Base-by-base conservation (phyloP, 2,329 filamentous ascomycete genomes). In the Talaromyces sp. region DNA sequence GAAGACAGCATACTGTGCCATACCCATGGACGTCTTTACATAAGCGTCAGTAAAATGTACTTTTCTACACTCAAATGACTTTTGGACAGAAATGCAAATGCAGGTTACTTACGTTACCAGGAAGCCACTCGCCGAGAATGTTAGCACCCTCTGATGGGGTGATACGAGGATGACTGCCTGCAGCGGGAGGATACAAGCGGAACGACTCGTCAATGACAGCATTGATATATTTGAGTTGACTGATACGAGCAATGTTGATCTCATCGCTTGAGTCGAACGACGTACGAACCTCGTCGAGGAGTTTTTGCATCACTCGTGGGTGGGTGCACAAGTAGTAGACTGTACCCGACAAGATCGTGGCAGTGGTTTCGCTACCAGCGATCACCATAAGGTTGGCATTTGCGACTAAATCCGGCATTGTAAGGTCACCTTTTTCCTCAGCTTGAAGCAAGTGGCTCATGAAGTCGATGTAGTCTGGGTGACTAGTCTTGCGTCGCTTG, bases 1-100 rank as follows among this genome's bases (percentile, higher is more conserved):
- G 67, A 81, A 81, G n/a, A 80, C 74, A 1, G 81, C 74, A 68
- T 76, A 82, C 41, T 84, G 82, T 77, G 82, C 81, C 82, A 64
- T 14, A 7, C 57, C 58, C 41, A 60, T 50, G 22, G 39, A 56
- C 22, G 47, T 65, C 45, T 47, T 19, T 41, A 11, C 27, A 39
- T 14, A 19, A 50, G 16, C 33, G 6, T 31, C 13, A 59, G 54
- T 37, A 22, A 19, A 35, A 22, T n/a, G 2, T 54, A 16, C 41
- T 13, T 31, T 2, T 24, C 7, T 41, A 9, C 37, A 14, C 3
- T 8, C n/a, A 7, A 11, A 27, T 24, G 3, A 37, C 16, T 27
- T 1, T 9, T 13, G 27, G 3, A 13, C 11, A 1, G 3, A 45
- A 39, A n/a, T 13, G 22, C 8, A 27, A 19, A 27, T 8, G 2